phyloP scores from a whole-genome alignment of 2,329 filamentous ascomycete genomes.

The Bipolaris gigantea region DNA sequence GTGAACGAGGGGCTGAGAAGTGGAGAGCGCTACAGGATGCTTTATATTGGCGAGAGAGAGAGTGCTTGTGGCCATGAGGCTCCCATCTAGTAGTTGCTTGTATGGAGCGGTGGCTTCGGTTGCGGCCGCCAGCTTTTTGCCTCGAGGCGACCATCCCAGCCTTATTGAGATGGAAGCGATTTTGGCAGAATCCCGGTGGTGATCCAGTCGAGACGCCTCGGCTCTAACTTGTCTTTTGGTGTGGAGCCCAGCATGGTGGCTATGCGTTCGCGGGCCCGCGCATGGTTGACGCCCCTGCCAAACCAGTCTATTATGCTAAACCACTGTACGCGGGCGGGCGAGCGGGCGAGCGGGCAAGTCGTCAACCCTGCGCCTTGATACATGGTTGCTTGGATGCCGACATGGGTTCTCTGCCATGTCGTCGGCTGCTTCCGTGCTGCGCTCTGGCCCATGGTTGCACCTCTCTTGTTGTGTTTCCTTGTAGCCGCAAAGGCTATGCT shows the following conservation, averaged over 20 bases:
- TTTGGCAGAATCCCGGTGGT: constrained; percentile 36
- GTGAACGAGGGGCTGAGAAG: background rate
- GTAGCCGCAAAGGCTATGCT: background rate
- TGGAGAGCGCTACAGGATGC: constrained; percentile 19
- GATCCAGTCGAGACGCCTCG: constrained; percentile 40
- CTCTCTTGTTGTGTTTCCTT: background rate
- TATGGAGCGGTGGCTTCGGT: constrained; percentile 34
- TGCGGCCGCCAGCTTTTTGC: constrained; percentile 29
- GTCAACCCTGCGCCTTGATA: constrained; percentile 6
- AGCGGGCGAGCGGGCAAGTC: background rate
- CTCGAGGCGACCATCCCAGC: constrained; percentile 33
- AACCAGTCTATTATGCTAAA: constrained; percentile 17
- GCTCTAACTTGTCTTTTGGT: constrained; percentile 14
- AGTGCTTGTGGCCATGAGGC: constrained; percentile 12
- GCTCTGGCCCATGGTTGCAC: constrained; percentile 29
- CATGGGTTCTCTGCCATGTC: background rate
- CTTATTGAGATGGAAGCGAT: constrained; percentile 14
- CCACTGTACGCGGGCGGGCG: background rate
- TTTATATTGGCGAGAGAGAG: constrained; percentile 31
- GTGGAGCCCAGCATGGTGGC: constrained; percentile 25
- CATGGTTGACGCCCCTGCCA: constrained; percentile 10
- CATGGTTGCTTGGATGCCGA: too few species aligned
- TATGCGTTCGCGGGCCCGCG: constrained; percentile 17
- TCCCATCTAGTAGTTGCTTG: constrained; percentile 13
- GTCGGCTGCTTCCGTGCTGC: constrained; percentile 11